These are phyloP conservation scores for Xerocomus minutiporus DNA, from an alignment of 1,284 basidiomycete species.

Conservation along the genomic window DNA sequence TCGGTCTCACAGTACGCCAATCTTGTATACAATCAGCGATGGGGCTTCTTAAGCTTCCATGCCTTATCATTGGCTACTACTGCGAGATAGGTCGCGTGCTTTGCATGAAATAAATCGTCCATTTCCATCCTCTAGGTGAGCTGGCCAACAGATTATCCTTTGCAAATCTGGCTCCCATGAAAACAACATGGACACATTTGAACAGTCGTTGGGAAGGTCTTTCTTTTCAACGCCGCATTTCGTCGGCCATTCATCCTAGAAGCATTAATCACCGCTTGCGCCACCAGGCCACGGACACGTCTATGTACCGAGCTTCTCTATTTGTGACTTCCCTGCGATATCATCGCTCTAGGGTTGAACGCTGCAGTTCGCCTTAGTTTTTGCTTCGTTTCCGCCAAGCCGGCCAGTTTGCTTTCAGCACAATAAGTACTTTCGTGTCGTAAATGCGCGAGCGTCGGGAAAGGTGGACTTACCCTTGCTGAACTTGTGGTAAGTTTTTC, in stretches of 20 bases:
- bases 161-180: slow-evolving; percentile 25
- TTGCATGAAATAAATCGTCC: slow-evolving; percentile 17
- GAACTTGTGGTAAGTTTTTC: neutral
- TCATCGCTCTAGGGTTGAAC: slow-evolving; percentile 22
- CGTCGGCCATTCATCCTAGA: slow-evolving; percentile 28
- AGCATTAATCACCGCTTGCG: slow-evolving; percentile 33
- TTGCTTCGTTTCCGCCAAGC: slow-evolving; percentile 20
- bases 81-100: slow-evolving; percentile 16
- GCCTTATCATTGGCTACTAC: slow-evolving; percentile 15
- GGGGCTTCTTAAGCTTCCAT: slow-evolving; percentile 16
- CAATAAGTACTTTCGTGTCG: slow-evolving; percentile 4
- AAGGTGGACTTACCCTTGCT: neutral
- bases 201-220: slow-evolving; percentile 15
- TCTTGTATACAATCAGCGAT: slow-evolving; percentile 15
- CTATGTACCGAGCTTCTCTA: slow-evolving; percentile 23
- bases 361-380: slow-evolving; percentile 10
- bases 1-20: slow-evolving; percentile 27
- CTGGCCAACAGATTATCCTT: slow-evolving; percentile 18
- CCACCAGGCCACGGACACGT: slow-evolving; percentile 26
- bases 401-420: slow-evolving; percentile 2
- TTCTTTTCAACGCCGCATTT: slow-evolving; percentile 25
- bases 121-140: slow-evolving; percentile 2
- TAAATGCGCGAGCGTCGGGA: neutral
- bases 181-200: slow-evolving; percentile 3
- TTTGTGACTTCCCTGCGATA: slow-evolving; percentile 27